Base-by-base conservation (phyloP, 2,329 filamentous ascomycete genomes). In the Fusarium torulosum region DNA sequence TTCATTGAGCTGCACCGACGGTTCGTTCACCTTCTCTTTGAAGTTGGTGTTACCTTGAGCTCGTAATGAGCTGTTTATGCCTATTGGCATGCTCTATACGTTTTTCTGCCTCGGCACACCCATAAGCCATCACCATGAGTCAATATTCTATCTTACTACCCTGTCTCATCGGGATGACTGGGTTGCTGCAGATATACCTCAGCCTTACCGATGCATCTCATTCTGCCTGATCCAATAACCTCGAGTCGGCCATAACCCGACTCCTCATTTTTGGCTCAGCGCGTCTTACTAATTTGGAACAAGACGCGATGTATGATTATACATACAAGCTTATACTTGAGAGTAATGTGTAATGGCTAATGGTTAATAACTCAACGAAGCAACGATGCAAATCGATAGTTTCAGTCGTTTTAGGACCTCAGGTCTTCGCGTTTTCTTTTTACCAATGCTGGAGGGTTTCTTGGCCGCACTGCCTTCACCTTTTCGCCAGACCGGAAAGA, bases 1-100 rank as follows among this genome's bases (percentile, higher is more conserved):
- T 91, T 91, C 69, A 86, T 91, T 56, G 85, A 90, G 78, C 78
- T 91, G 62, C 89, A 91, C 75, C 80, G 83, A 38, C 83, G 84
- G 65, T 91, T 91, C 72, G 89, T 91, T 25, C 83, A 84, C 72
- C 79, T 91, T 40, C 78, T 91, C 52, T 80, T 89, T 17, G 86
- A 90, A 75, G 80, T 88, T 27, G 84, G 85, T 17, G 83, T 87
- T 14, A 82, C 83, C 23, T 74, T 88, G 42, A 85, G 81, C 63
- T 82, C 84, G 11, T 87, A 65, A 76, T 69, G 67, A 74, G 69
- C 67, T 49, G 46, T 49, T 53, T 58, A 58, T 71, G 71, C 69
- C 67, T 37, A 38, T 53, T 14, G 55, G 65, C 63, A 69, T 71
- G 69, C 58, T 65, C 62, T 68, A 74, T 73, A 75, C 71, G 72